phyloP scores from a whole-genome alignment of 768 basidiomycete genomes.

The Leccinellum luteum region DNA sequence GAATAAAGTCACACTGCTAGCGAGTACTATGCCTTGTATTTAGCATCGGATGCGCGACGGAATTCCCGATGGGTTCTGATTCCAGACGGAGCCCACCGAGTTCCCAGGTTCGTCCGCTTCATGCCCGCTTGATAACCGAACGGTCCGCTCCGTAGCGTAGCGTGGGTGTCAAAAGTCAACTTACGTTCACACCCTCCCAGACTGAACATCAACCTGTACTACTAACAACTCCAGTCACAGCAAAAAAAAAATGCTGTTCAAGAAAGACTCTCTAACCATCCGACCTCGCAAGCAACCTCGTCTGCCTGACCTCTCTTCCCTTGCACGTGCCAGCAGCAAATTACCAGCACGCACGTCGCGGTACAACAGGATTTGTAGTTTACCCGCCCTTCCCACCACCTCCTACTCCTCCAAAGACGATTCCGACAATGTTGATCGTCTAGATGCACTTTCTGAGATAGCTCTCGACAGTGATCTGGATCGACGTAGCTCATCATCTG shows the following conservation, averaged over 20 bases:
- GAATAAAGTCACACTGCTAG: not conserved
- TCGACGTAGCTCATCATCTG: conserved; percentile 18
- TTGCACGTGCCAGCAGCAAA: not conserved
- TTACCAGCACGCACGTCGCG: conserved; percentile 6
- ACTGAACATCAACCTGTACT: conserved; percentile 24
- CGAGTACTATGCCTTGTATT: not conserved
- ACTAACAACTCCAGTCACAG: conserved; percentile 10
- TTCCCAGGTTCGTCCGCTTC: conserved; percentile 15
- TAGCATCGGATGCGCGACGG: not conserved
- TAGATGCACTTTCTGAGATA: conserved; percentile 11
- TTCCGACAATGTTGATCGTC: not conserved
- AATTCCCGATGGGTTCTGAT: not conserved
- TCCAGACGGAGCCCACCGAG: not conserved
- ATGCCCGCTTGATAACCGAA: conserved; percentile 16
- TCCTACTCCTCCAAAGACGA: conserved; percentile 1
- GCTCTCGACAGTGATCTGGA: conserved; percentile 19
- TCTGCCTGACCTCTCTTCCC: not conserved
- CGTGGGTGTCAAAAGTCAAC: conserved; percentile 20
- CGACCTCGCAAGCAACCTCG: conserved; percentile 5
- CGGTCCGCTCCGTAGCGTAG: conserved; percentile 9
- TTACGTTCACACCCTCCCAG: conserved; percentile 21
- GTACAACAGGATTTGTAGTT: conserved; percentile 10
- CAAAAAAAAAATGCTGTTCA: conserved; percentile 18
- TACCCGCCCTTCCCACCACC: conserved; percentile 8
- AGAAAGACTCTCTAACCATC: conserved; percentile 8